Evolutionary conservation across 495 filamentous ascomycete genomes (phyloP).

Genomic region (Penicillium subrubescens): DNA sequence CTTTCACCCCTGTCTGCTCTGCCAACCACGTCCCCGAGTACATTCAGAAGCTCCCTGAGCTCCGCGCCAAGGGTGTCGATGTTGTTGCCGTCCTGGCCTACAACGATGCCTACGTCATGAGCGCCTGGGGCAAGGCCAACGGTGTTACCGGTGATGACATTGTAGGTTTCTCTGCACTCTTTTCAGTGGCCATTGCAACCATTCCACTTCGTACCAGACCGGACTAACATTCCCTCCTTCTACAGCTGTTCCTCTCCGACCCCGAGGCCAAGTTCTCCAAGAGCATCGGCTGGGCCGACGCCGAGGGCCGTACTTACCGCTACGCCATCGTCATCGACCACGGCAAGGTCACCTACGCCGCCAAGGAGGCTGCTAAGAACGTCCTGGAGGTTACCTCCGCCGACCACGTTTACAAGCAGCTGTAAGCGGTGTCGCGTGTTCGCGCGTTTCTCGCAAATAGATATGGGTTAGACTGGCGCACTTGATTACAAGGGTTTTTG

Average conservation of each 20-base stretch:
- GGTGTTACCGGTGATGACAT: conserved; percentile 76
- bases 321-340: conserved; percentile 89
- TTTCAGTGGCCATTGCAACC: too few relatives aligned
- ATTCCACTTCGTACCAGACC: not conserved
- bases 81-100: conserved; percentile 79
- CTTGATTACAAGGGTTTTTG: conserved; percentile 13
- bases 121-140: conserved; percentile 95
- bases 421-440: conserved; percentile 18
- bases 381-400: conserved; percentile 55
- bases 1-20: conserved; percentile 94
- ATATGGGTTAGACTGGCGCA: conserved; percentile 18
- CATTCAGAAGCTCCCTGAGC: conserved; percentile 68
- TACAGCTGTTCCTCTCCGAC: conserved; percentile 85
- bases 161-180: conserved; percentile 49
- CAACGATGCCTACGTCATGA: conserved; percentile 94
- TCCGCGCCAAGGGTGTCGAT: conserved; percentile 86
- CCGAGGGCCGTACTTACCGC: conserved; percentile 71
- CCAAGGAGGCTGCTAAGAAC: conserved; percentile 71
- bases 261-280: conserved; percentile 75
- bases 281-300: conserved; percentile 78
- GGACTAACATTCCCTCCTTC: not conserved
- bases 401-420: conserved; percentile 32
- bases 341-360: conserved; percentile 86
- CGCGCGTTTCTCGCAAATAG: not conserved
- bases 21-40: conserved; percentile 85